These are phyloP conservation scores for Calonectria fujianensis DNA, from an alignment of 2,329 filamentous ascomycete species.

Conservation along the genomic window DNA sequence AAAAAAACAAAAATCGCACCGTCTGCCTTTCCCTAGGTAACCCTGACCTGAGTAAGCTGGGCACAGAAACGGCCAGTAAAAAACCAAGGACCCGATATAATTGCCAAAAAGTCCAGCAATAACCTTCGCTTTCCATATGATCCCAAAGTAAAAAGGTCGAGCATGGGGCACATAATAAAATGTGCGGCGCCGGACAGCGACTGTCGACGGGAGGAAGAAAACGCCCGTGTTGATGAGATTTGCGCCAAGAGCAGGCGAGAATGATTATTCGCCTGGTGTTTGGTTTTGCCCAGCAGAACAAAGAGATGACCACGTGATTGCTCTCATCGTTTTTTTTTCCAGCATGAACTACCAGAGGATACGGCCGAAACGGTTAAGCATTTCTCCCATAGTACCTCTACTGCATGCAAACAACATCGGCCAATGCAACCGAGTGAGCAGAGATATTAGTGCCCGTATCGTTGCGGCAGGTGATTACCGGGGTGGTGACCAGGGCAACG, in stretches of 20 bases:
- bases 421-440: slow-evolving; percentile 66
- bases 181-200: background rate
- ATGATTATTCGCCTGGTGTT: background rate
- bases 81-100: slow-evolving; percentile 30
- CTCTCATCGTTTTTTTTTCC: background rate
- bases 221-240: background rate
- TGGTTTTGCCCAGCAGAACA: background rate
- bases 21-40: background rate
- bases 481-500: slow-evolving; percentile 73
- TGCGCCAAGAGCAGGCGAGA: background rate
- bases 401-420: slow-evolving; percentile 71
- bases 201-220: background rate
- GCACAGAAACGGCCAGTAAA: slow-evolving; percentile 31
- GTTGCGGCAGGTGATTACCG: slow-evolving; percentile 72
- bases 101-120: slow-evolving; percentile 39
- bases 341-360: background rate
- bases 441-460: slow-evolving; percentile 68
- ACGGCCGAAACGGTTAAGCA: background rate
- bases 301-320: background rate
- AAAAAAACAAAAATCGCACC: background rate
- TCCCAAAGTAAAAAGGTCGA: slow-evolving; percentile 9
- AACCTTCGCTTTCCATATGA: background rate
- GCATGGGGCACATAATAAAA: slow-evolving; percentile 6
- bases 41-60: slow-evolving; percentile 27
- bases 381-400: slow-evolving; percentile 44